phyloP scores from a whole-genome alignment of 2,329 filamentous ascomycete species.

The Xylariaceae sp. region DNA sequence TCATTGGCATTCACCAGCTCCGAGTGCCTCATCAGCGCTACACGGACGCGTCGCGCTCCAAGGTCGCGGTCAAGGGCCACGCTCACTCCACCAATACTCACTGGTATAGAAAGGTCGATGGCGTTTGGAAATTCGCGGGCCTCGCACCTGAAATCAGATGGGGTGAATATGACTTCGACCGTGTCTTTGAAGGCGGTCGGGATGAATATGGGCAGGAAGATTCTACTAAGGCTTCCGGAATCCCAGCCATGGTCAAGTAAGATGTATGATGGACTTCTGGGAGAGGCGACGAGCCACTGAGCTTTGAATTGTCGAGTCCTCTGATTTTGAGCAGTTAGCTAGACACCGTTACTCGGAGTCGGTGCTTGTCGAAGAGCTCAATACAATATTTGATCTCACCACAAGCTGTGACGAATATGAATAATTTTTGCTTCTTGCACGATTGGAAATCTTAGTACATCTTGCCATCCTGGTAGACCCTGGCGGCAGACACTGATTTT shows the following conservation, averaged over 20 bases:
- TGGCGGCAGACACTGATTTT: no score
- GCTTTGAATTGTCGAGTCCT: no score
- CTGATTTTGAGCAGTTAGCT: no score
- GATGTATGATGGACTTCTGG: no score
- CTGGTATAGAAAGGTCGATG: conserved; percentile 54
- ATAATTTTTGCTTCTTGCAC: no score
- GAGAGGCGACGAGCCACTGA: no score
- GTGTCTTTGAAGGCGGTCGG: conserved; percentile 44
- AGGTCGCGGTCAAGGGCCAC: conserved; percentile 56
- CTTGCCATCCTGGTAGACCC: no score
- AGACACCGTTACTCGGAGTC: no score
- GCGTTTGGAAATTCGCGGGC: conserved; percentile 60
- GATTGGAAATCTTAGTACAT: no score
- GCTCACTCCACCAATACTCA: conserved; percentile 55
- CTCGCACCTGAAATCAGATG: conserved; percentile 53
- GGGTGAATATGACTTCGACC: conserved; percentile 55
- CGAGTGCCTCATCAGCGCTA: conserved; percentile 61
- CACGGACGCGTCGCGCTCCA: conserved; percentile 43
- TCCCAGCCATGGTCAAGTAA: conserved; percentile 4
- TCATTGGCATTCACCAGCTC: conserved; percentile 58
- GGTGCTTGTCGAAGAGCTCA: no score
- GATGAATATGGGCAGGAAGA: conserved; percentile 33
- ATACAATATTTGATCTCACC: no score
- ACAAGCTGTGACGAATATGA: no score
- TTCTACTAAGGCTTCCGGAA: conserved; percentile 11